Percentiles rank a stretch among this genome's conserved stretches.
phyloP scores from a whole-genome alignment of 768 basidiomycete species.

The Xerocomellus amylosporus region DNA sequence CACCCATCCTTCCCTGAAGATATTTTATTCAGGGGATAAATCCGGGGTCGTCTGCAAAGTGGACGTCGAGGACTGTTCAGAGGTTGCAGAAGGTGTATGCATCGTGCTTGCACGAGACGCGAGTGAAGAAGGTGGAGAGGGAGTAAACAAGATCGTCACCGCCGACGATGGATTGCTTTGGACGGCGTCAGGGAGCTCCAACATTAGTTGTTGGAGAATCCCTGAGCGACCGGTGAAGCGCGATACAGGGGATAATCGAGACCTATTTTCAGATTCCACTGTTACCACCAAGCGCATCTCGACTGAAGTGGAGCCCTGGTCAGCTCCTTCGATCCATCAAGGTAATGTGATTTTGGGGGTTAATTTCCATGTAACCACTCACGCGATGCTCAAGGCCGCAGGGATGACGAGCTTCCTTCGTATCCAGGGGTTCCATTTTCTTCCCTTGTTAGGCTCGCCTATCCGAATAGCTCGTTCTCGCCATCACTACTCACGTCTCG shows the following conservation, averaged over 20 bases:
- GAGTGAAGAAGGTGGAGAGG: conserved; percentile 48
- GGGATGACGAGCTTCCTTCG: conserved; percentile 28
- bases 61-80: conserved; percentile 80
- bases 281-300: conserved; percentile 10
- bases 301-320: conserved; percentile 19
- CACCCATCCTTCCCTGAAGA: conserved; percentile 77
- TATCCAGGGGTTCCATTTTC: conserved; percentile 68
- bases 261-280: conserved; percentile 12
- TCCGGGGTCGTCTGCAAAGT: conserved; percentile 87
- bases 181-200: conserved; percentile 85
- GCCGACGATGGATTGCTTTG: conserved; percentile 85
- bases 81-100: conserved; percentile 88
- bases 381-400: conserved; percentile 17
- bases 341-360: conserved; percentile 15
- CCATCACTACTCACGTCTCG: conserved; percentile 34
- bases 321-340: conserved; percentile 9
- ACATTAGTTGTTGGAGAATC: conserved; percentile 77
- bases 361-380: conserved; percentile 1
- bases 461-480: conserved; percentile 61
- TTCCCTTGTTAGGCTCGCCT: conserved; percentile 65
- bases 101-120: conserved; percentile 73
- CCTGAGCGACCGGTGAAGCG: conserved; percentile 40
- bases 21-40: conserved; percentile 94
- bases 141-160: conserved; percentile 78
- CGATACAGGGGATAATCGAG: conserved; percentile 13